Evolutionary conservation across 441 rosid genomes (phyloP), one percentile per base, ranked within the genome.

Genomic region (Kokia cookei): DNA sequence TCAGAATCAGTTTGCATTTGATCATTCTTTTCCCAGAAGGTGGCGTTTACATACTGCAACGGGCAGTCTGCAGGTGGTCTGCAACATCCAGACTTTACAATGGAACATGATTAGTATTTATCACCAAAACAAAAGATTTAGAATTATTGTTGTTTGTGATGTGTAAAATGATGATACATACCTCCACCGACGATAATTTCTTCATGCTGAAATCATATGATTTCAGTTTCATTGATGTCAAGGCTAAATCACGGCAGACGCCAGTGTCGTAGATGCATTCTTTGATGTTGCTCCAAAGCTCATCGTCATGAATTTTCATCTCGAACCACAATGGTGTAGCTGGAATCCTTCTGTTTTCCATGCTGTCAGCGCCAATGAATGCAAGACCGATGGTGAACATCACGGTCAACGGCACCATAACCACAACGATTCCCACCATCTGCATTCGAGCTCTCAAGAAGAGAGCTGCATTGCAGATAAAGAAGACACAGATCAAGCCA

Each of bases 31-130:
- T 61, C 82, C 97, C 98, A 91, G 54, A 72, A 85, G 9, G 95
- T 93, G 0, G 93, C 87, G 42, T 91, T 93, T 60, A 91, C 81
- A 1, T 78, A 77, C 55, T 82, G 86, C 94, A 93, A 87, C 45
- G 75, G 77, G 67, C 96, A 93, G 19, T 71, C 72, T 59, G 43
- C 35, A 0, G 97, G 94, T 1, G 98, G 98, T 72, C 63, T 37
- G 85, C 97, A 93, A 59, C 98, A 93, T 74, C 97, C 98, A 8
- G 79, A 75, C 98, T 93, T 35, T 43, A 72, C 51, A 22, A 43
- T 47, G 65, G 3, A 14, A 37, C 42, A 51, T 42, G 55, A 17
- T 50, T 48, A 13, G 48, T 51, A 7, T 72, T 8, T 9, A n/a
- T 10, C 6, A 17, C 0, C 64, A 29, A 59, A 10, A 9, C 60